phyloP scores from a whole-genome alignment of 2,329 filamentous ascomycete species.

The Pyrenophora graminea region DNA sequence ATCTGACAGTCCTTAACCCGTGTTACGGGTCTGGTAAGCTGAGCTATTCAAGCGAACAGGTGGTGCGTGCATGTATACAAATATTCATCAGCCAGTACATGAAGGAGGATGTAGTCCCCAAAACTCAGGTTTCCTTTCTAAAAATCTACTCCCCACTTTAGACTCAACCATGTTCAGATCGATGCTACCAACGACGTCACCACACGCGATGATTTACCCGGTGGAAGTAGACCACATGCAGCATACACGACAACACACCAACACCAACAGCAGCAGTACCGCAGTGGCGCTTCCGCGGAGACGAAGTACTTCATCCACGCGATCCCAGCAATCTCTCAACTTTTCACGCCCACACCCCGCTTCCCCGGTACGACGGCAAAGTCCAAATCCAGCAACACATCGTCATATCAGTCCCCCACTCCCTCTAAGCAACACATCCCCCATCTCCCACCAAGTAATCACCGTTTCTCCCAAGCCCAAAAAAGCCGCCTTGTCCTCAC shows the following conservation, averaged over 20 bases:
- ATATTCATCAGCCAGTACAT: neutral
- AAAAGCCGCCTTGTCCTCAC: neutral
- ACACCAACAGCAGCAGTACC: neutral
- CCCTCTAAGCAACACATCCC: constrained; percentile 3
- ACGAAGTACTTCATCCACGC: constrained; percentile 13
- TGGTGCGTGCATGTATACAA: constrained; percentile 12
- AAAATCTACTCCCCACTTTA: neutral
- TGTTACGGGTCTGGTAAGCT: neutral
- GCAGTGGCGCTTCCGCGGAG: constrained; percentile 9
- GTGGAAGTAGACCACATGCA: constrained; percentile 13
- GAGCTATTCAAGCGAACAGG: constrained; percentile 3
- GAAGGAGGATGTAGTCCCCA: neutral
- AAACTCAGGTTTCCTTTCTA: neutral
- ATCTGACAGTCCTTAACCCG: constrained; percentile 5
- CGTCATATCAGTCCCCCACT: neutral
- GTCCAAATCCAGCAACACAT: no score
- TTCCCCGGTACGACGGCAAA: no score
- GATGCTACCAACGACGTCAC: constrained; percentile 2
- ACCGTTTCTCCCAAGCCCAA: constrained; percentile 1
- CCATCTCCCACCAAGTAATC: constrained; percentile 7
- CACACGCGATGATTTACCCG: constrained; percentile 15
- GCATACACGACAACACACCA: constrained; percentile 4
- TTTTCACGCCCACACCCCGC: constrained; percentile 13
- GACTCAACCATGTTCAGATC: no score
- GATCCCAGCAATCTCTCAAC: constrained; percentile 8